phyloP scores from a whole-genome alignment of 2,329 filamentous ascomycete species.

The Fusarium sp. region DNA sequence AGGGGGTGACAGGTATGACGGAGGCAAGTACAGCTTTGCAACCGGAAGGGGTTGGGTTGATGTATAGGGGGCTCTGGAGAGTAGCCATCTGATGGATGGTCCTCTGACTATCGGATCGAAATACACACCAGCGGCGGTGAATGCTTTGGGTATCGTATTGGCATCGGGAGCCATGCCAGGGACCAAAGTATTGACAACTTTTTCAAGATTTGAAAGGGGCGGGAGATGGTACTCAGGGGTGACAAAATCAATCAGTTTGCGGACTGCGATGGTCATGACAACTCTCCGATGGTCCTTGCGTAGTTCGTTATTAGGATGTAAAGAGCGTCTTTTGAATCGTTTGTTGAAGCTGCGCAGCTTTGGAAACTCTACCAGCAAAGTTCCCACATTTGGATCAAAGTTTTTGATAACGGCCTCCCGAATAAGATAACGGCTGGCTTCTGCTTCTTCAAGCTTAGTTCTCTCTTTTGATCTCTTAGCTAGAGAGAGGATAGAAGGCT shows the following conservation, averaged over 20 bases:
- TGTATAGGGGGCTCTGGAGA: conserved; percentile 58
- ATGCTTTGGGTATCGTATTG: conserved; percentile 49
- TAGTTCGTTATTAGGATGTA: conserved; percentile 35
- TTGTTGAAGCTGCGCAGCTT: conserved; percentile 6
- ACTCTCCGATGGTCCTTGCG: conserved; percentile 50
- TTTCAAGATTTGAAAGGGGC: conserved; percentile 55
- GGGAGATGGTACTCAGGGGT: conserved; percentile 58
- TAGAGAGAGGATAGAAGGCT: conserved; percentile 69
- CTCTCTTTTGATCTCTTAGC: conserved; percentile 60
- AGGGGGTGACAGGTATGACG: conserved; percentile 27
- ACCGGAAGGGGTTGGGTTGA: conserved; percentile 48
- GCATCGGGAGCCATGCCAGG: conserved; percentile 51
- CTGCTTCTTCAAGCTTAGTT: conserved; percentile 55
- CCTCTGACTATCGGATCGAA: conserved; percentile 47
- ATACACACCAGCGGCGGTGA: conserved; percentile 51
- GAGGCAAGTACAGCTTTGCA: conserved; percentile 37
- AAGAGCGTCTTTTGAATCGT: conserved; percentile 36
- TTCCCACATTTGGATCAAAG: conserved; percentile 60
- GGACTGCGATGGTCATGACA: conserved; percentile 58
- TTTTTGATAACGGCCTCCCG: conserved; percentile 56
- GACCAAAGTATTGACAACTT: conserved; percentile 58
- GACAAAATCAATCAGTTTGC: conserved; percentile 59
- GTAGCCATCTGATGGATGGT: conserved; percentile 51
- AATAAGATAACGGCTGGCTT: conserved; percentile 65
- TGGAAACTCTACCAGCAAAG: conserved; percentile 57